Evolutionary conservation across 345 rosid species (phyloP).

Genomic region (Eucalyptus melliodora): DNA sequence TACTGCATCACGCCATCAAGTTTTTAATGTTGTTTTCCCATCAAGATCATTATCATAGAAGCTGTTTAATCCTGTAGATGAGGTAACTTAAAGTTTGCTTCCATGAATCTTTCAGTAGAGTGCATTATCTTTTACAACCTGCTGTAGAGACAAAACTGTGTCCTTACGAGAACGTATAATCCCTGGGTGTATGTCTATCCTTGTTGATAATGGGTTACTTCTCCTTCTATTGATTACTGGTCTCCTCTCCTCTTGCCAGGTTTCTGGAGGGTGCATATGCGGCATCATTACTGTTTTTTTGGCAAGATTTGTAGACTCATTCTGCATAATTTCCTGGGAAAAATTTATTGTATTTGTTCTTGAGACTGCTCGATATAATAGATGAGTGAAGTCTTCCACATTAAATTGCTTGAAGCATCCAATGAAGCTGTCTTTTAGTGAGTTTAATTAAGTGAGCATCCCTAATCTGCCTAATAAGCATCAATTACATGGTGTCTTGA

Average conservation of each 20-base stretch:
- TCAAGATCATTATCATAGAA: background rate
- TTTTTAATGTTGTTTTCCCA: background rate
- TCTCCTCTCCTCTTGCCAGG: background rate
- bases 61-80: background rate
- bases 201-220: background rate
- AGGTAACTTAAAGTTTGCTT: background rate
- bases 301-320: background rate
- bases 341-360: background rate
- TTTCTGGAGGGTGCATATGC: background rate
- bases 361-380: background rate
- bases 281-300: background rate
- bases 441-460: background rate
- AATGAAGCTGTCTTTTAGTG: background rate
- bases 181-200: background rate
- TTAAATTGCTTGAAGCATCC: background rate
- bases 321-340: background rate
- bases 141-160: background rate
- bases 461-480: background rate
- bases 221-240: background rate
- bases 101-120: background rate
- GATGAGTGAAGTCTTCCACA: background rate
- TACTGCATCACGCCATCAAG: background rate
- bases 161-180: background rate
- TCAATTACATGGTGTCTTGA: background rate
- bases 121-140: background rate